These are phyloP conservation scores for Rhododendron ferrugineum DNA, from an alignment of 148 eudicot species.

Conservation along the genomic window DNA sequence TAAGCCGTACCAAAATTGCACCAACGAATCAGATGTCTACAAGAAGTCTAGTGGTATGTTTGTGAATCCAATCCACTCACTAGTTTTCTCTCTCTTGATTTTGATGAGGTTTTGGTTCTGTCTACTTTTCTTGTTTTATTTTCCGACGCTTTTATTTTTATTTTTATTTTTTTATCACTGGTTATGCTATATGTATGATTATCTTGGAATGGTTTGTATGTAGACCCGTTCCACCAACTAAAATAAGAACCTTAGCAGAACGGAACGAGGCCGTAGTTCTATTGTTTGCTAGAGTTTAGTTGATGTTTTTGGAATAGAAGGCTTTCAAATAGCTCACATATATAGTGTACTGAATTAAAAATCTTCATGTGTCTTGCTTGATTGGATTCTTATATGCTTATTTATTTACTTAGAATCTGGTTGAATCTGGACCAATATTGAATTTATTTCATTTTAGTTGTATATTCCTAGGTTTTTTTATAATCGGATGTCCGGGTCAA, in stretches of 20 bases:
- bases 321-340: not conserved
- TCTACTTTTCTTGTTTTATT: not conserved
- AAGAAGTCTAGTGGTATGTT: constrained; percentile 2
- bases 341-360: not conserved
- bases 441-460: not conserved
- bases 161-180: not conserved
- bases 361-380: not conserved
- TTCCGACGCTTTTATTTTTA: not conserved
- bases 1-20: not conserved
- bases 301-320: not conserved
- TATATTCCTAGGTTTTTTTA: not conserved
- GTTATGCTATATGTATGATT: not conserved
- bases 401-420: not conserved
- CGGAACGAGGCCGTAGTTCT: not conserved
- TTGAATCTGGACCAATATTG: not conserved
- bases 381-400: not conserved
- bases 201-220: not conserved
- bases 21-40: not conserved
- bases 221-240: no score
- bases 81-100: not conserved
- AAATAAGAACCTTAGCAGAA: no score
- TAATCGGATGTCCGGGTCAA: no score
- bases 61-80: not conserved
- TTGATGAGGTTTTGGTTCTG: not conserved
- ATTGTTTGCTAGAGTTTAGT: not conserved